phyloP scores from a whole-genome alignment of 768 basidiomycete species.

The Lactifluus piperatus region DNA sequence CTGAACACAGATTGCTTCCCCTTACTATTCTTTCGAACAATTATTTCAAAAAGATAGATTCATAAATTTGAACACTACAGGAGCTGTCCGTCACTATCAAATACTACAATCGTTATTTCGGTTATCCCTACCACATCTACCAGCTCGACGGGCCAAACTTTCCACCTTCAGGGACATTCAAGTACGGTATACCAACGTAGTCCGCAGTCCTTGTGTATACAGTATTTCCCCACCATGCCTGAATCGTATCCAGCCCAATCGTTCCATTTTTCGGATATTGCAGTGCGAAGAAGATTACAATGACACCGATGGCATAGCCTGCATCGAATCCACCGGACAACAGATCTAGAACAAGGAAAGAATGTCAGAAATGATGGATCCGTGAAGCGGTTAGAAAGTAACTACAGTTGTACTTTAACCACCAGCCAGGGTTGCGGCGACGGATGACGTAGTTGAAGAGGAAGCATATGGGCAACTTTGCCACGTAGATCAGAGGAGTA shows the following conservation, averaged over 20 bases:
- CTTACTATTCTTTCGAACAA: too few relatives aligned
- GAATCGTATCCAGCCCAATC: conserved; percentile 31
- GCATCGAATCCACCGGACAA: conserved; percentile 21
- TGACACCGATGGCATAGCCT: conserved; percentile 21
- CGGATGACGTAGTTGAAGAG: conserved; percentile 33
- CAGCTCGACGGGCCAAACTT: conserved; percentile 20
- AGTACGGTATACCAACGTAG: not conserved
- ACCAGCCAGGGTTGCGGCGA: conserved; percentile 31
- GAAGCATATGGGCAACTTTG: conserved; percentile 31
- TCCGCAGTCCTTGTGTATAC: too few relatives aligned
- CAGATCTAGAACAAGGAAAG: conserved; percentile 34
- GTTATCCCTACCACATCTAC: too few relatives aligned
- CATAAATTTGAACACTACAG: too few relatives aligned
- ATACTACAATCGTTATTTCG: too few relatives aligned
- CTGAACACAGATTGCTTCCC: too few relatives aligned
- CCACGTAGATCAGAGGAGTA: conserved; percentile 31
- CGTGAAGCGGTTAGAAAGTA: not conserved
- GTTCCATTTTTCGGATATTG: too few relatives aligned
- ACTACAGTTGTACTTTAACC: conserved; percentile 32
- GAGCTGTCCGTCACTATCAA: too few relatives aligned
- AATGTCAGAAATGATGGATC: too few relatives aligned
- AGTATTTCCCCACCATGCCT: conserved; percentile 72
- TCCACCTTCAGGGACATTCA: not conserved
- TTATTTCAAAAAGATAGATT: too few relatives aligned
- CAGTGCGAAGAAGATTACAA: not conserved